A percentile compares a stretch with the other conserved stretches of the same genome.
phyloP scores from a whole-genome alignment of 2,329 filamentous ascomycete genomes.

The Cladophialophora psammophila region DNA sequence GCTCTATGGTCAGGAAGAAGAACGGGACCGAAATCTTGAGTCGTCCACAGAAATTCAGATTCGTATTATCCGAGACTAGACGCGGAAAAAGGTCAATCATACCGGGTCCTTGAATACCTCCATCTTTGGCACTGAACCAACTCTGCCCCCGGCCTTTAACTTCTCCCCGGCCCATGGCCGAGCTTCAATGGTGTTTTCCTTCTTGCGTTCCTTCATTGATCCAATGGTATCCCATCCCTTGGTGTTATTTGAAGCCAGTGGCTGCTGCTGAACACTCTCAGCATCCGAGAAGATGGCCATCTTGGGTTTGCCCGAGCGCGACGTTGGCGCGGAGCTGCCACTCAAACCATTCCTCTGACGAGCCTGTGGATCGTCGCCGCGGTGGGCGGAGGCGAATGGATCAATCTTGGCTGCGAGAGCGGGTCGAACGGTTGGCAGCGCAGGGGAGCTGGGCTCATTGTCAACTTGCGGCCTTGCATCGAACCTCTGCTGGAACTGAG shows the following conservation, averaged over 20 bases:
- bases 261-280: constrained; percentile 65
- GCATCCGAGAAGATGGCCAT: constrained; percentile 89
- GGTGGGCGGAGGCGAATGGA: constrained; percentile 70
- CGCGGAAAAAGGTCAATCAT: constrained; percentile 62
- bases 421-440: constrained; percentile 80
- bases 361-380: constrained; percentile 70
- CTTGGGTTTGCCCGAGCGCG: constrained; percentile 77
- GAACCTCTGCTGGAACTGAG: constrained; percentile 84
- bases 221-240: constrained; percentile 94
- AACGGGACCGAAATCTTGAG: not conserved
- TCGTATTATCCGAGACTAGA: constrained; percentile 28
- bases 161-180: constrained; percentile 94
- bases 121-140: constrained; percentile 79
- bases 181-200: constrained; percentile 87
- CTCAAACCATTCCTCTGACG: constrained; percentile 54
- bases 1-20: not conserved
- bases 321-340: constrained; percentile 53
- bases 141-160: constrained; percentile 84
- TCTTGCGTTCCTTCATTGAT: constrained; percentile 84
- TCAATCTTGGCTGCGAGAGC: constrained; percentile 86
- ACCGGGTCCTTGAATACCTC: constrained; percentile 95
- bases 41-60: constrained; percentile 20
- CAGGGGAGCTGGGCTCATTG: constrained; percentile 80
- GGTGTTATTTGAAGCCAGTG: constrained; percentile 59
- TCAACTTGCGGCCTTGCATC: constrained; percentile 69